Evolutionary conservation across 108 stramenopile species (phyloP), one percentile per base, ranked within the genome.

Genomic region (Phaeodactylum tricornutum): DNA sequence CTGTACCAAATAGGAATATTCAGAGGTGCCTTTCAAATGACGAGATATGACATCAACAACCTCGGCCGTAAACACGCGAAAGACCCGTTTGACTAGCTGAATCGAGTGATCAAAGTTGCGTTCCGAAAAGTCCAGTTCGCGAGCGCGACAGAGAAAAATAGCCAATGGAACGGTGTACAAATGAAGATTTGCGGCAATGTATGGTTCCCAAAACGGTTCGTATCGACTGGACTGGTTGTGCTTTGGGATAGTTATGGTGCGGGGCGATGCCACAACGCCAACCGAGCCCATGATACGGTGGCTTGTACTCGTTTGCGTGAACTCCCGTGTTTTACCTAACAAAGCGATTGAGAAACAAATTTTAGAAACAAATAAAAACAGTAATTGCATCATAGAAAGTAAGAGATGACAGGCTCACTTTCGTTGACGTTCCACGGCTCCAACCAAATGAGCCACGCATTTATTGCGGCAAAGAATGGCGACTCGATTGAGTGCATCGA

Each of bases 71-170:
- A 72, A 92, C 6, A 87, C 73, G n/a, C 85, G 72, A 29, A 92
- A 53, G 3, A 92, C 90, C 1, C 79, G 68, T 35, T 66, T 56
- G 2, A 87, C 67, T 16, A 74, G 43, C n/a, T 49, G 57, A 36
- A 82, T 40, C 1, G 78, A 71, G 7, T 55, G 59, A 9, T 58
- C 39, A 45, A 75, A 83, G 23, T 80, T 58, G 14, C 21, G 38
- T 9, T 62, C 49, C 6, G 78, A 78, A 75, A 92, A 92, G 61
- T 92, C 90, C 22, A 92, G 57, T 50, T 92, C 90, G n/a, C 85
- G 66, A 8, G 90, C 75, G n/a, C 90, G 71, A 7, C 79, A 76
- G n/a, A 92, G 56, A 56, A 92, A 92, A 21, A 92, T 68, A 15
- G 90, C 85, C 43, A 92, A 53, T 8, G 90, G 90, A 9, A 83